Conservation (phyloP, 257 asterid genomes). For the Osmanthus fragrans region DNA sequence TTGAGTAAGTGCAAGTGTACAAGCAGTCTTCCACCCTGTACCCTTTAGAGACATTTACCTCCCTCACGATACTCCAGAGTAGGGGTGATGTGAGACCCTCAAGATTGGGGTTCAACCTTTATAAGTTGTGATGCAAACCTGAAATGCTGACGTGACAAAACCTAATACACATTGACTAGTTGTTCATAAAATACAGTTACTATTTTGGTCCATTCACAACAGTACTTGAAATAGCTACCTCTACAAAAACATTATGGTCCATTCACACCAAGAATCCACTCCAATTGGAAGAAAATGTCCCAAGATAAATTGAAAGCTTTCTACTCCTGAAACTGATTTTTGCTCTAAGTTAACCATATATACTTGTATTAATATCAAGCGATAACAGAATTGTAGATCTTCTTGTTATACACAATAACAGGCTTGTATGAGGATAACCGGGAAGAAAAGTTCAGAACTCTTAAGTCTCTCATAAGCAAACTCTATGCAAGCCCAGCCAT, state of each 20-base stretch:
- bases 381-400: neutral
- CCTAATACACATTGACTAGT: no score
- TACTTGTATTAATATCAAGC: neutral
- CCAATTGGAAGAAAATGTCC: neutral
- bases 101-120: no score
- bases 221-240: neutral
- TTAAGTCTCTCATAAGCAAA: neutral
- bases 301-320: conserved; percentile 14
- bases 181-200: no score
- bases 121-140: neutral
- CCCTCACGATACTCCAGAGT: no score
- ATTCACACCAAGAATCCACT: neutral
- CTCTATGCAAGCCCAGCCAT: conserved; percentile 43
- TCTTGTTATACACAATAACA: neutral
- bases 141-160: no score
- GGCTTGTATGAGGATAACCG: neutral
- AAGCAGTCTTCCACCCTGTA: no score
- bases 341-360: conserved; percentile 15
- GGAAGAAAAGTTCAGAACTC: neutral
- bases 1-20: no score
- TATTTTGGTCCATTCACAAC: no score
- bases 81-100: no score
- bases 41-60: no score
- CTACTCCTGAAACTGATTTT: conserved; percentile 11
- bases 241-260: neutral